These are phyloP conservation scores for Fagus sylvatica DNA, from an alignment of 306 rosid species.

Conservation along the genomic window DNA sequence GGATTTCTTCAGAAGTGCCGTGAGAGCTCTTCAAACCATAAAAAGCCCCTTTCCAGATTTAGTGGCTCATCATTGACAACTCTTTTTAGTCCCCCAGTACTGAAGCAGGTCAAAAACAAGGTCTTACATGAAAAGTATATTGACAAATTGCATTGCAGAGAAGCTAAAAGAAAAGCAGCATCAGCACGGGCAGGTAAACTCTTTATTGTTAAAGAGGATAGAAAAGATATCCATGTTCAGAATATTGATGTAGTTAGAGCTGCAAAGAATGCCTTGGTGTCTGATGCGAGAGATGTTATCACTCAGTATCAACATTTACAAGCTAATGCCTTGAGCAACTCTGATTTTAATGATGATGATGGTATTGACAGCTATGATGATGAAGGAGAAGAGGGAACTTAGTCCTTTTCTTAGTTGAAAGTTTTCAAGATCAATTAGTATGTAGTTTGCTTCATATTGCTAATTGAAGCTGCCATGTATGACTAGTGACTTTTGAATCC, in stretches of 20 bases:
- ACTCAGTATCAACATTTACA: constrained; percentile 46
- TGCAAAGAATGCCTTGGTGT: constrained; percentile 67
- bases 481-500: constrained; percentile 23
- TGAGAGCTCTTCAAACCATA: constrained; percentile 46
- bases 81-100: constrained; percentile 73
- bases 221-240: constrained; percentile 31
- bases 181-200: constrained; percentile 21
- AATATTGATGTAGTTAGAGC: constrained; percentile 47
- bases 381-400: constrained; percentile 41
- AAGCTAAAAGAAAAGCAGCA: constrained; percentile 59
- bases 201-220: constrained; percentile 8
- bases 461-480: constrained; percentile 15
- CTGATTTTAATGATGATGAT: constrained; percentile 42
- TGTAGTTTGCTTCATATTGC: background rate
- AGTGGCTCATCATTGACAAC: constrained; percentile 34
- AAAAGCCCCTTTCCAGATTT: constrained; percentile 59
- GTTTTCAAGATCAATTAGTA: constrained; percentile 10
- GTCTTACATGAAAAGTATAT: constrained; percentile 74
- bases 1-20: constrained; percentile 35
- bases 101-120: constrained; percentile 72
- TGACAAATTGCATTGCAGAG: constrained; percentile 67
- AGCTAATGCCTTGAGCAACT: constrained; percentile 20
- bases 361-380: constrained; percentile 17
- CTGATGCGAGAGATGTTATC: constrained; percentile 79
- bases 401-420: constrained; percentile 11